A percentile compares a stretch with the other conserved stretches of the same genome.
phyloP scores from a whole-genome alignment of 176 grass and related monocot genomes.

The Elaeis guineensis region DNA sequence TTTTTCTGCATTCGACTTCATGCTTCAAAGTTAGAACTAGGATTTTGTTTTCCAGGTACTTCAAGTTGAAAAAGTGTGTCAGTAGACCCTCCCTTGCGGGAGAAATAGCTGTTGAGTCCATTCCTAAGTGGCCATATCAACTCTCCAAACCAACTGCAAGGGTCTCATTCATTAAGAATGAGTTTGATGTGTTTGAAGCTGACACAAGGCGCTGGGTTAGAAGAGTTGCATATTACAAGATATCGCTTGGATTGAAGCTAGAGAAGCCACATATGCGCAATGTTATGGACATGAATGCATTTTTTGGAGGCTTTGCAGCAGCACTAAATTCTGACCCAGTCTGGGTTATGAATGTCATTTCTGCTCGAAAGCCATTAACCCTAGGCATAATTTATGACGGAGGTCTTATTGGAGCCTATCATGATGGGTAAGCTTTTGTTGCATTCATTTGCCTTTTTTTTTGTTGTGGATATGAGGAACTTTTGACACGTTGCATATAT shows the following conservation, averaged over 20 bases:
- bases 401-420: conserved; percentile 69
- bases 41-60: conserved; percentile 50
- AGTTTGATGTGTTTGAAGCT: conserved; percentile 44
- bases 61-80: conserved; percentile 72
- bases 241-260: conserved; percentile 59
- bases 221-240: conserved; percentile 73
- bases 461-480: no score
- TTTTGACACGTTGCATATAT: no score
- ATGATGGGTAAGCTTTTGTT: conserved; percentile 51
- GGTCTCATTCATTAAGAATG: conserved; percentile 41
- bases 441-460: no score
- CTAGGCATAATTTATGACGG: conserved; percentile 68
- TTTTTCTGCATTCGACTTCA: conserved; percentile 17
- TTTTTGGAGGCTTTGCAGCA: conserved; percentile 69
- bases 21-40: background rate
- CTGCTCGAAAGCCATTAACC: conserved; percentile 49
- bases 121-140: conserved; percentile 70
- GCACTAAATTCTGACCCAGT: conserved; percentile 56
- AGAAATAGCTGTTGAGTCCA: conserved; percentile 49
- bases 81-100: conserved; percentile 31
- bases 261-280: conserved; percentile 47
- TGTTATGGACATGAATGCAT: conserved; percentile 95
- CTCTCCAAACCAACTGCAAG: conserved; percentile 52
- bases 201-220: conserved; percentile 55
- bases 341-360: conserved; percentile 97